Evolutionary conservation across 2,329 filamentous ascomycete species (phyloP), one percentile per base, ranked within the genome.

Genomic region (Thermothelomyces thermophilus): DNA sequence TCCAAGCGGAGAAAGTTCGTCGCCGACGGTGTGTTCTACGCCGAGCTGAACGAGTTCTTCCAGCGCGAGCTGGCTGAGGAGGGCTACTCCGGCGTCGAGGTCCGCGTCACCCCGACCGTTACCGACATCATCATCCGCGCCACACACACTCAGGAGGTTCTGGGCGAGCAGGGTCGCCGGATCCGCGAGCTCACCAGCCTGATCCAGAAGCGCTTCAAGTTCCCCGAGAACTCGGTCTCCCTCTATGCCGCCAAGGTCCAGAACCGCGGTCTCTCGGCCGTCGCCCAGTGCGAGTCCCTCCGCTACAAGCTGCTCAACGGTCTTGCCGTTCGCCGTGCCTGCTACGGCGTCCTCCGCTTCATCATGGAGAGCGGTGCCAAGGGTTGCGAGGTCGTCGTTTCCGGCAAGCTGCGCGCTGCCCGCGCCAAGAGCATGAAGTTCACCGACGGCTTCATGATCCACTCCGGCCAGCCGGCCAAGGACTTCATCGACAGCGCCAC

Each of bases 401-500:
- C 90, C 65, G 93, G 93, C 75, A 98, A 98, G 86, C 87, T 98
- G 66, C 86, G 93, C 71, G 93, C 93, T 73, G 93, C 93, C 69
- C 90, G 93, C 82, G 93, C 93, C 76, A 98, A 98, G 89, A 89
- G 83, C 79, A 98, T 98, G 93, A 98, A 98, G 86, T 98, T 98
- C 86, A 98, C 93, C 75, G 90, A 98, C 76, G 93, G 93, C 73
- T 98, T 98, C 89, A 98, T 98, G 93, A 98, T 98, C 79, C 93
- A 98, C 88, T 98, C 93, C 69, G 93, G 93, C 78, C 93, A 98
- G 76, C 93, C 93, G 70, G 93, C 91, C 70, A 91, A 94, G 79
- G 93, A 98, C 79, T 98, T 98, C 81, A 98, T 98, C 74, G 93
- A 98, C 82, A 82, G 78, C 68, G 94, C 94, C 66, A 97, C 93